Percentiles rank a stretch among this genome's conserved stretches.
phyloP scores from a whole-genome alignment of 23 red algal genomes.

The Pyropia haitanensis region DNA sequence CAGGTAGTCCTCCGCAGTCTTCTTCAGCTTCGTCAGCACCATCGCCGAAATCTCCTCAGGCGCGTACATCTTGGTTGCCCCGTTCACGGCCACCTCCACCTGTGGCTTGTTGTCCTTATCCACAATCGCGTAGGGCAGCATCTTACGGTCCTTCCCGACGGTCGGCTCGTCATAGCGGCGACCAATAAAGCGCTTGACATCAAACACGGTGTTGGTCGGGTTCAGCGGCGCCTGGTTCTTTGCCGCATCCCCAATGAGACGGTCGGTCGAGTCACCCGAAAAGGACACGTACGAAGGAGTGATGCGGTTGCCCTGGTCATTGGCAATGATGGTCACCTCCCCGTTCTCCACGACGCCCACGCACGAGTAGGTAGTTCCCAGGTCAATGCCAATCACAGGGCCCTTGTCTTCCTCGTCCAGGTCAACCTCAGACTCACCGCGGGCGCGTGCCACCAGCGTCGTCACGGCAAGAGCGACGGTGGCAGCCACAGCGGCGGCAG shows the following conservation, averaged over 20 bases:
- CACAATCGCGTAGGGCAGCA: slow-evolving; percentile 79
- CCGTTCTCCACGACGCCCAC: slow-evolving; percentile 93
- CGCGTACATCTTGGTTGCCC: slow-evolving; percentile 71
- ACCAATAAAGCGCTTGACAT: slow-evolving; percentile 95
- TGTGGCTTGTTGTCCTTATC: slow-evolving; percentile 92
- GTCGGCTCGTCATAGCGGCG: slow-evolving; percentile 82
- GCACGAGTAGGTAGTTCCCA: slow-evolving; percentile 95
- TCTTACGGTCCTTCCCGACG: slow-evolving; percentile 85
- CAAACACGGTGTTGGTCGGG: slow-evolving; percentile 84
- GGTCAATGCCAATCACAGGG: slow-evolving; percentile 94
- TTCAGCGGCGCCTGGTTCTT: slow-evolving; percentile 96
- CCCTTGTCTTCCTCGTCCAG: slow-evolving; percentile 19
- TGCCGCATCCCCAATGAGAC: slow-evolving; percentile 93
- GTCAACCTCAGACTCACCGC: too few species aligned
- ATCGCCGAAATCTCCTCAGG: slow-evolving; percentile 98
- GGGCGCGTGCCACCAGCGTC: too few species aligned
- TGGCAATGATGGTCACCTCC: slow-evolving; percentile 89
- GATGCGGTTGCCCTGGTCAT: slow-evolving; percentile 96
- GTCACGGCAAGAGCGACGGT: too few species aligned
- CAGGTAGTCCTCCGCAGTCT: slow-evolving; percentile 92
- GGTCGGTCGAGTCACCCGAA: slow-evolving; percentile 48
- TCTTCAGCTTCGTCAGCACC: slow-evolving; percentile 92
- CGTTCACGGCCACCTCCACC: slow-evolving; percentile 71
- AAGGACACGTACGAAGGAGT: slow-evolving; percentile 96
- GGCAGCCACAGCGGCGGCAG: too few species aligned